Evolutionary conservation across 129 eudicot species (phyloP), one percentile per base, ranked within the genome.

Genomic region (Flaveria linearis): DNA sequence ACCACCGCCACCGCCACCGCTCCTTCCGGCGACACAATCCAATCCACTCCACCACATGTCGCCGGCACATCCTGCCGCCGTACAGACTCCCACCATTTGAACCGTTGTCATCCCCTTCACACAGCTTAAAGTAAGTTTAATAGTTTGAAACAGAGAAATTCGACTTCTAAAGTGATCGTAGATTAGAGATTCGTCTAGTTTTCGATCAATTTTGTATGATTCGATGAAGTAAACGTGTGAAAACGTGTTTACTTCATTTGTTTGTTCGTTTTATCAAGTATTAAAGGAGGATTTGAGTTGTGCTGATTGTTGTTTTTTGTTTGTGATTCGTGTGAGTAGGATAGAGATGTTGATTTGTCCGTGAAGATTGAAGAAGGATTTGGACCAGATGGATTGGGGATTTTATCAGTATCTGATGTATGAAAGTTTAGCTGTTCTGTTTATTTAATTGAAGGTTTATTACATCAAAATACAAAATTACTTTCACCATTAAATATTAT

Each of bases 341-440:
- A 93, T 73, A 88, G 78, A 72, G 86, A 79, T 79, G 90, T 84
- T 42, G 97, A 91, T 74, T 77, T 93, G 74, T 88, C 96, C 0
- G 51, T 65, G 36, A 85, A 82, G 73, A 91, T 93, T 12, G 97
- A 91, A 84, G 84, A 87, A 76, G 98, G 98, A 36, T 93, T 88
- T 69, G 98, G 98, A 23, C 93, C 93, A 9, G 85, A 90, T 26
- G 93, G 98, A 68, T 84, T 93, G 73, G 98, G 98, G 14, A 91
- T 93, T 56, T 43, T 93, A 68, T 90, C 97, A 0, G 74, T 93
- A 62, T 85, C 96, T 18, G 74, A 87, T 74, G 98, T 93, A 88
- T 72, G 84, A 69, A 80, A 50, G 64, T 42, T 50, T 18, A 51
- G 1, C 18, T 55, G 2, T n/a, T 5, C 1, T 28, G 26, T 3